Conservation (phyloP, 2,329 filamentous ascomycete genomes). For the Cyanodermella asteris region DNA sequence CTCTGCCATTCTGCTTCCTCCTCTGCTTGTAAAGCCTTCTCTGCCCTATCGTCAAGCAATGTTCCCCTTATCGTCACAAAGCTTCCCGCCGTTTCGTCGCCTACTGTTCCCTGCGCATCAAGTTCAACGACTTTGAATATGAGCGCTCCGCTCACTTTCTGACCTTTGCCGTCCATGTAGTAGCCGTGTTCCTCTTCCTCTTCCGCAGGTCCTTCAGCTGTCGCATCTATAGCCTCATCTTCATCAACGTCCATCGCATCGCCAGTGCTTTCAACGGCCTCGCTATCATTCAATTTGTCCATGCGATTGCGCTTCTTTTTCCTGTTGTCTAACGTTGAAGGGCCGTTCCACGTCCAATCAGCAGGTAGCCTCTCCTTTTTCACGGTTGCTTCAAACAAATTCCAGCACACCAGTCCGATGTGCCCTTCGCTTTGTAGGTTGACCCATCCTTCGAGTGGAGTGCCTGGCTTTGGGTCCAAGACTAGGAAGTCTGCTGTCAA, state of each 20-base stretch:
- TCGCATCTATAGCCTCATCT: conserved; percentile 13
- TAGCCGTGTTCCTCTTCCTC: conserved; percentile 42
- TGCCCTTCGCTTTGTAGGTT: conserved; percentile 79
- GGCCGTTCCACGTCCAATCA: conserved; percentile 68
- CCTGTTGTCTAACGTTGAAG: conserved; percentile 18
- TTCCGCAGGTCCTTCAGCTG: conserved; percentile 26
- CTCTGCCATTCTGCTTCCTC: background rate
- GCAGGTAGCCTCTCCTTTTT: conserved; percentile 52
- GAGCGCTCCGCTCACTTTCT: conserved; percentile 47
- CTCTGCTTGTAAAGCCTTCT: conserved; percentile 31
- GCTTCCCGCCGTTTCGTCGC: conserved; percentile 50
- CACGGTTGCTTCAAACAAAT: conserved; percentile 79
- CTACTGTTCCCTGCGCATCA: conserved; percentile 47
- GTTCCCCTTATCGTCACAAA: conserved; percentile 76
- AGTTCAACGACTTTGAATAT: conserved; percentile 67
- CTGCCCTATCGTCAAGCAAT: conserved; percentile 49
- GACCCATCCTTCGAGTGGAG: conserved; percentile 56
- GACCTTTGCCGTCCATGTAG: conserved; percentile 52
- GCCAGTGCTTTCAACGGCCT: conserved; percentile 4
- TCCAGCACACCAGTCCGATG: conserved; percentile 71
- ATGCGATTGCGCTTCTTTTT: conserved; percentile 3
- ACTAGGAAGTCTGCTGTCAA: conserved; percentile 71
- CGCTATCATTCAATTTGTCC: conserved; percentile 5
- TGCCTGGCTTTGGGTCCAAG: conserved; percentile 53
- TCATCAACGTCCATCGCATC: conserved; percentile 10